A percentile compares a stretch with the other conserved stretches of the same genome.
phyloP scores from a whole-genome alignment of 495 filamentous ascomycete genomes.

The Podospora sp. region DNA sequence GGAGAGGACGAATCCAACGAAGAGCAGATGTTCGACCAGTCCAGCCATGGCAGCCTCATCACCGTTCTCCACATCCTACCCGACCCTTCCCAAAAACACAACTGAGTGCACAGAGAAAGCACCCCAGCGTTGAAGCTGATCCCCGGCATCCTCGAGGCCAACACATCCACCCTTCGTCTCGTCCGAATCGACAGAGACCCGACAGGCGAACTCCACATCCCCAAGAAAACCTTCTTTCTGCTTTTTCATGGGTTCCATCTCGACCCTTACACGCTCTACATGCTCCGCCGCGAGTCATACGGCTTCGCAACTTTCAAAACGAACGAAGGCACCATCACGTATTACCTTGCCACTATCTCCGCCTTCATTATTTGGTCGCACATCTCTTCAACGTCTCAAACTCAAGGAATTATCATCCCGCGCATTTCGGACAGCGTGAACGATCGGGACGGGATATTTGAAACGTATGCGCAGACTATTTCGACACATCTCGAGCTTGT shows the following conservation, averaged over 20 bases:
- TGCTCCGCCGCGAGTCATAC: constrained; percentile 2
- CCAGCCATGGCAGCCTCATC: not conserved
- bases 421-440: not conserved
- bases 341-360: constrained; percentile 2
- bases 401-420: not conserved
- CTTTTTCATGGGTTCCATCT: not conserved
- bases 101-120: not conserved
- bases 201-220: not conserved
- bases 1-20: not conserved
- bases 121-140: not conserved
- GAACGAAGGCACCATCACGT: not conserved
- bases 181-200: constrained; percentile 1
- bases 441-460: not conserved
- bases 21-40: not conserved
- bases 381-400: not conserved
- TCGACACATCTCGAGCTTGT: not conserved
- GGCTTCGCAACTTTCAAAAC: not conserved
- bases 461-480: not conserved
- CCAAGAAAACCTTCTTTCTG: not conserved
- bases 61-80: not conserved
- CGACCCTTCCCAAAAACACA: not conserved
- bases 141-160: not conserved
- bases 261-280: not conserved
- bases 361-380: not conserved
- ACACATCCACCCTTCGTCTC: not conserved